phyloP scores from a whole-genome alignment of 768 basidiomycete species.

The Pulveroboletus sp. region DNA sequence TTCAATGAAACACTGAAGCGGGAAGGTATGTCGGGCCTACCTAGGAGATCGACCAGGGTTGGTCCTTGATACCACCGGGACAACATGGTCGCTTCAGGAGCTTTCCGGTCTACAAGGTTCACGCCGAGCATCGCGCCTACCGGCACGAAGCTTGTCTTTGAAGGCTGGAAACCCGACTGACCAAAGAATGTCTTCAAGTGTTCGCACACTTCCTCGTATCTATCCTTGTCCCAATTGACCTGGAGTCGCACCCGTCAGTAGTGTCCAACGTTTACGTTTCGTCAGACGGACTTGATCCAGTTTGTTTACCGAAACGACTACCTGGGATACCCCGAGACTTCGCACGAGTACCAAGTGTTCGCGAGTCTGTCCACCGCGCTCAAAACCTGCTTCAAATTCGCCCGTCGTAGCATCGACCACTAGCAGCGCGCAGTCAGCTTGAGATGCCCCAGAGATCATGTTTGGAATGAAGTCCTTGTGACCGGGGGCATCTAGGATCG shows the following conservation, averaged over 20 bases:
- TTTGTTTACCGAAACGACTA: slow-evolving; percentile 93
- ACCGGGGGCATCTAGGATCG: slow-evolving; percentile 95
- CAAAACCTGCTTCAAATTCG: slow-evolving; percentile 95
- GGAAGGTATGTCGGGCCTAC: slow-evolving; percentile 39
- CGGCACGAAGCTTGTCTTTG: slow-evolving; percentile 81
- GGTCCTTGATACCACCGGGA: slow-evolving; percentile 81
- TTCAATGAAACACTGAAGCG: neutral
- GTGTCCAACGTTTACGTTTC: neutral
- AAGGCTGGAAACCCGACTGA: slow-evolving; percentile 80
- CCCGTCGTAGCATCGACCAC: slow-evolving; percentile 89
- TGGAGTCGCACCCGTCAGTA: slow-evolving; percentile 29
- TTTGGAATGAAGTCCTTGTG: slow-evolving; percentile 98
- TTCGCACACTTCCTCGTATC: slow-evolving; percentile 82
- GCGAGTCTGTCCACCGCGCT: slow-evolving; percentile 89
- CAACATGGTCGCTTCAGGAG: slow-evolving; percentile 44
- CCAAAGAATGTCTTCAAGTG: slow-evolving; percentile 74
- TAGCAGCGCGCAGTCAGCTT: slow-evolving; percentile 91
- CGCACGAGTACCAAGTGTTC: slow-evolving; percentile 91
- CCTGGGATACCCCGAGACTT: slow-evolving; percentile 87
- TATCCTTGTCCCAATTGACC: slow-evolving; percentile 83
- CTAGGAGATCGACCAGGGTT: slow-evolving; percentile 78
- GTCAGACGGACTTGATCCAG: slow-evolving; percentile 60
- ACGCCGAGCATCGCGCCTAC: slow-evolving; percentile 88
- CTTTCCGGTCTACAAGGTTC: slow-evolving; percentile 60
- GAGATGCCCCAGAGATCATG: slow-evolving; percentile 98